Conservation (phyloP, 768 basidiomycete genomes). For the Mycena capillaripes region DNA sequence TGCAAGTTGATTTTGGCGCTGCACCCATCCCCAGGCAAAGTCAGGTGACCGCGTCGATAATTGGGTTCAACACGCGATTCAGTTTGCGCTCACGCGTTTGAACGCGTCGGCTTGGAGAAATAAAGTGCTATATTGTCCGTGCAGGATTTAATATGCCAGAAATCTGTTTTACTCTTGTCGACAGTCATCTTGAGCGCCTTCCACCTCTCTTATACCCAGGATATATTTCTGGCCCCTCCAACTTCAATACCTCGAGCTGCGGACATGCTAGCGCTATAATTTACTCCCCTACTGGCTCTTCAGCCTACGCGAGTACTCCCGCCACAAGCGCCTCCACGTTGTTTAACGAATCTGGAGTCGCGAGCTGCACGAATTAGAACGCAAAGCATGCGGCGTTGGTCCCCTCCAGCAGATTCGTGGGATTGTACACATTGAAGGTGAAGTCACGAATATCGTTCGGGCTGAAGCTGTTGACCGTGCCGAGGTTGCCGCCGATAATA, state of each 20-base stretch:
- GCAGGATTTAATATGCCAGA: no score
- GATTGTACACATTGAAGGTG: neutral
- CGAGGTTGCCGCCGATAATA: constrained; percentile 16
- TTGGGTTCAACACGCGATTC: no score
- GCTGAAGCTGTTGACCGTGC: neutral
- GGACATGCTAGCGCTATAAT: neutral
- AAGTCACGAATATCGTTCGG: constrained; percentile 1
- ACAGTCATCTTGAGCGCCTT: neutral
- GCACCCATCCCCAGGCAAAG: no score
- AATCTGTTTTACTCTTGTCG: no score
- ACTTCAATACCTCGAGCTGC: neutral
- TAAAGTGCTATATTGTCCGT: no score
- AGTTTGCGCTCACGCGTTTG: no score
- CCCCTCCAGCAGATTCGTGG: neutral
- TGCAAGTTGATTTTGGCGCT: no score
- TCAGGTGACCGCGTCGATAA: no score
- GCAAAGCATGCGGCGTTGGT: constrained; percentile 16
- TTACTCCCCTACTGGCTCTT: neutral
- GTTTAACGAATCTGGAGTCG: neutral
- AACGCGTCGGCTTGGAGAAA: no score
- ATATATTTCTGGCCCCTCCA: constrained; percentile 4
- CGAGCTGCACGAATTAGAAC: neutral
- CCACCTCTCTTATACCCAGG: constrained; percentile 5
- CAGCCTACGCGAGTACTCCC: neutral
- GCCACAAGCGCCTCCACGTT: neutral